Base-by-base conservation (phyloP, 495 filamentous ascomycete species). In the Trichoderma asperelloides region DNA sequence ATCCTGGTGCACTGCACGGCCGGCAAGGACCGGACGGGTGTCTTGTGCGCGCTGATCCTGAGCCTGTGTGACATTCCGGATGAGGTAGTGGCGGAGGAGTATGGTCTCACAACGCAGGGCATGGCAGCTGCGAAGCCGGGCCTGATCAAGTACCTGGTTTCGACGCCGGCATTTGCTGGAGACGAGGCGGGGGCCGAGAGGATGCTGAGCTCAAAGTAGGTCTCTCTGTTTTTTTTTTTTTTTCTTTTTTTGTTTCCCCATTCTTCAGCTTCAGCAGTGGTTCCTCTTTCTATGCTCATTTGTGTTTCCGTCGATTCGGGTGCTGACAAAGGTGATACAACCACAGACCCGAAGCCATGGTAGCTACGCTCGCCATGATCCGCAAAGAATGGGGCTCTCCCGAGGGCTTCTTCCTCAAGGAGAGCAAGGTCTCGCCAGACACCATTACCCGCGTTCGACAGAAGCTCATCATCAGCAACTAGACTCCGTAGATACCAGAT, bases 81-180 rank as follows among this genome's bases (percentile, higher is more conserved):
- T 70, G 79, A 84, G 18, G 67, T 77, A n/a, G 79, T 90, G 40
- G 83, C 85, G 9, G 72, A 84, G 49, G 88, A 90, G 73, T 91
- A 90, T 72, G 78, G 78, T 55, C 75, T 90, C 16, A 88, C 86
- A 0, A 80, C 85, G 15, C 39, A 86, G 8, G 87, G 85, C 0
- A 72, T 87, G 30, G 76, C 74, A 25, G 72, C 68, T 3, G 75
- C 78, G 63, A 79, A 79, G 62, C 72, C 77, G 21, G 70, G 73
- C 40, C 78, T 86, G 55, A 70, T 86, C 30, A 65, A 74, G 43
- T 77, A 80, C 62, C 69, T 85, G 70, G 74, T 80, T 68, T 63
- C 68, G 40, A 78, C 77, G 66, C 73, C 77, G 5, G 72, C 79
- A 23, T 74, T 85, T 69, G 70, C 74, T 63, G 78, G 78, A 2